Conservation (phyloP, 805 yeast species). For the Starmerella bombicola region DNA sequence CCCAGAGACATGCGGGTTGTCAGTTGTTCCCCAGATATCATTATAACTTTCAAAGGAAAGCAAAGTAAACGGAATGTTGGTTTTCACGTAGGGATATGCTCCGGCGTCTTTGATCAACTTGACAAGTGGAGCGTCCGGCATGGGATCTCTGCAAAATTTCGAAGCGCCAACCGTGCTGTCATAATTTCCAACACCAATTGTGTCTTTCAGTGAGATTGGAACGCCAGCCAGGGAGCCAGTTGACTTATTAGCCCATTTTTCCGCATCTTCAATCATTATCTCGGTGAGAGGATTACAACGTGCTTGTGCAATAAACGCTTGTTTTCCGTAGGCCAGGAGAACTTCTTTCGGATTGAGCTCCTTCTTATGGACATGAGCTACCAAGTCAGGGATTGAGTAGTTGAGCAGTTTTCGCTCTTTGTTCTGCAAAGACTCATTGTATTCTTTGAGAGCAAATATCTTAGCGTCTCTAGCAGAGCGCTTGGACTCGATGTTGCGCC, state of each 20-base stretch:
- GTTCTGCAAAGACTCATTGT: constrained; percentile 29
- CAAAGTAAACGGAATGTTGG: constrained; percentile 44
- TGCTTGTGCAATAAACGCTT: constrained; percentile 52
- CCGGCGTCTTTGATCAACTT: constrained; percentile 39
- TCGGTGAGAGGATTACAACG: constrained; percentile 45
- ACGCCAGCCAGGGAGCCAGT: constrained; percentile 54
- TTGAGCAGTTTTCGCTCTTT: constrained; percentile 30
- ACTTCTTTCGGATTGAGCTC: constrained; percentile 40
- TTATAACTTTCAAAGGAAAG: constrained; percentile 46
- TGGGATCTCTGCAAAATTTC: constrained; percentile 32
- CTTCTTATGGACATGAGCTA: constrained; percentile 35
- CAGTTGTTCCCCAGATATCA: constrained; percentile 40
- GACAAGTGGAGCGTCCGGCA: constrained; percentile 34
- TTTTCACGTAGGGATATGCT: constrained; percentile 43
- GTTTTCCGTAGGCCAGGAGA: constrained; percentile 49
- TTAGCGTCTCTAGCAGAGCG: constrained; percentile 28
- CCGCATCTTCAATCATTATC: constrained; percentile 52
- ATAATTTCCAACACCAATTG: constrained; percentile 38
- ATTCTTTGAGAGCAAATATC: constrained; percentile 30
- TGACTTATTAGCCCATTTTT: constrained; percentile 42
- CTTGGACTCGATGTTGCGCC: constrained; percentile 18
- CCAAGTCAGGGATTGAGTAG: constrained; percentile 33
- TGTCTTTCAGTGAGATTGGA: constrained; percentile 52
- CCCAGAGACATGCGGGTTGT: constrained; percentile 38
- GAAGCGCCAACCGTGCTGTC: constrained; percentile 43